A percentile compares a stretch with the other conserved stretches of the same genome.
These are phyloP conservation scores for Lichina pygmaea DNA, from an alignment of 495 filamentous ascomycete genomes.

Conservation along the genomic window DNA sequence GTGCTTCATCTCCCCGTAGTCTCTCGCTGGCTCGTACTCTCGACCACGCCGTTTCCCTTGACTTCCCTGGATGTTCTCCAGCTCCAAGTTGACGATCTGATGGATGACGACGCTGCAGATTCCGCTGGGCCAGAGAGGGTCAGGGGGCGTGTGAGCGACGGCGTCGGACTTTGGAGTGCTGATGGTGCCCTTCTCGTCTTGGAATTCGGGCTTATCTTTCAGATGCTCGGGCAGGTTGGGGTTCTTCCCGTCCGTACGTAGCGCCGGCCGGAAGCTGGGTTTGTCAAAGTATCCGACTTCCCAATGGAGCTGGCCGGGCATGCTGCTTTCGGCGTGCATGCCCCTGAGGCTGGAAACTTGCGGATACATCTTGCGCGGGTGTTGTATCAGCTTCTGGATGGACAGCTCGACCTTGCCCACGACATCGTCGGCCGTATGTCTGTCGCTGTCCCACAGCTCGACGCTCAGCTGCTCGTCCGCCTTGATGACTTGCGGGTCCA, in stretches of 20 bases:
- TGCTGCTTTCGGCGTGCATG: constrained; percentile 53
- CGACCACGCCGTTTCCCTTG: constrained; percentile 42
- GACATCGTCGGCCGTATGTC: constrained; percentile 70
- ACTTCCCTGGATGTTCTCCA: constrained; percentile 53
- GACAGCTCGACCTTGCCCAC: constrained; percentile 83
- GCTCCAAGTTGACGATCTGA: constrained; percentile 81
- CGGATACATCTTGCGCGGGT: constrained; percentile 74
- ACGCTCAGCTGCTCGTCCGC: constrained; percentile 77
- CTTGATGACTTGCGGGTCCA: constrained; percentile 73
- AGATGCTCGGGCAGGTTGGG: constrained; percentile 42
- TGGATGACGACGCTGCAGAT: constrained; percentile 65
- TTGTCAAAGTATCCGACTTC: constrained; percentile 88
- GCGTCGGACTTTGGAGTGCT: constrained; percentile 55
- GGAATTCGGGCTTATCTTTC: constrained; percentile 45
- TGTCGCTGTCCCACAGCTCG: constrained; percentile 86
- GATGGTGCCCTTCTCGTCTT: constrained; percentile 69
- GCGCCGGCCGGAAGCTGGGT: constrained; percentile 53
- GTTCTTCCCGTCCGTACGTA: constrained; percentile 70
- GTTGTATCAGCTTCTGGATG: constrained; percentile 82
- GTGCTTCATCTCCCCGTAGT: constrained; percentile 61
- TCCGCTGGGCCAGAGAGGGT: constrained; percentile 80
- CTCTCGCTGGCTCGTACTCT: constrained; percentile 74
- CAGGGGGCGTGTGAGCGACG: constrained; percentile 69
- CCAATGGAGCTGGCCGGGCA: constrained; percentile 89
- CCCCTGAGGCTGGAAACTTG: constrained; percentile 67